phyloP scores from a whole-genome alignment of 1,139 yeast genomes.

The Debaryomyces nepalensis region DNA sequence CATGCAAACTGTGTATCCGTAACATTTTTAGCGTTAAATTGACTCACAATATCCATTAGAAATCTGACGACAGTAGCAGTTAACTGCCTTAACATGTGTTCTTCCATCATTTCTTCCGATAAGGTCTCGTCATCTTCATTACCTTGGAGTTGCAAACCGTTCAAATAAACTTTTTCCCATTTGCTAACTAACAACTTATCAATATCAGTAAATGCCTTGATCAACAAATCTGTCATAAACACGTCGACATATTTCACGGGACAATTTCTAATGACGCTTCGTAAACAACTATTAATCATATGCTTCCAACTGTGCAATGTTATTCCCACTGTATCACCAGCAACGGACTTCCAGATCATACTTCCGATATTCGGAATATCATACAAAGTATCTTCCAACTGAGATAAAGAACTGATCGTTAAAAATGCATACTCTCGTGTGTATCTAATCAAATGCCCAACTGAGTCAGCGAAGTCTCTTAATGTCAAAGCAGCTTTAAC shows the following conservation, averaged over 20 bases:
- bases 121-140: slow-evolving; percentile 79
- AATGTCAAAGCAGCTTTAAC: slow-evolving; percentile 92
- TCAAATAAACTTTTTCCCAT: slow-evolving; percentile 75
- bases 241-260: slow-evolving; percentile 69
- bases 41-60: slow-evolving; percentile 88
- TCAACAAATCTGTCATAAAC: slow-evolving; percentile 79
- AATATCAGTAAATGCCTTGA: slow-evolving; percentile 71
- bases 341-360: slow-evolving; percentile 81
- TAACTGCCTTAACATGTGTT: slow-evolving; percentile 87
- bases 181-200: slow-evolving; percentile 69
- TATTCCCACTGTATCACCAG: slow-evolving; percentile 83
- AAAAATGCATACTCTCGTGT: slow-evolving; percentile 95
- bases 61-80: slow-evolving; percentile 93
- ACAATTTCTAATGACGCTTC: slow-evolving; percentile 87
- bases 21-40: slow-evolving; percentile 51
- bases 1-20: slow-evolving; percentile 66
- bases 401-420: slow-evolving; percentile 88
- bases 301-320: slow-evolving; percentile 98
- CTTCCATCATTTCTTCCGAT: slow-evolving; percentile 98
- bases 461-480: slow-evolving; percentile 96
- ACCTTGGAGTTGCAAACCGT: slow-evolving; percentile 73
- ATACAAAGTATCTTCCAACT: slow-evolving; percentile 85
- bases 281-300: slow-evolving; percentile 84
- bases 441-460: slow-evolving; percentile 94
- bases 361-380: slow-evolving; percentile 82